A percentile compares a stretch with the other conserved stretches of the same genome.
Conservation (phyloP, 83 land plant genomes). For the Isoetes engelmannii region DNA sequence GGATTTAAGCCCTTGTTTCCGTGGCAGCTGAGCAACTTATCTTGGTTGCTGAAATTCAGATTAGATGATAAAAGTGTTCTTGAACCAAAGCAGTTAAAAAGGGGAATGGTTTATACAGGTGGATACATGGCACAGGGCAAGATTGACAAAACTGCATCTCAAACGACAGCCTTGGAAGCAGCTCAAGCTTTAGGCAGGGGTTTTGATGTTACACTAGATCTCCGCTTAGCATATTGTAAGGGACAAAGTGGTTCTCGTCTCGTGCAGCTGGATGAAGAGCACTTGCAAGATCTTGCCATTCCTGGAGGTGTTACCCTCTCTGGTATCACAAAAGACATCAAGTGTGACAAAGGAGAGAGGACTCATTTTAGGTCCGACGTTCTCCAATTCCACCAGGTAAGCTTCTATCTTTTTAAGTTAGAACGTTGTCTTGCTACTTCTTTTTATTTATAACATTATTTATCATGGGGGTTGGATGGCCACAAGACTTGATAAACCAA, state of each 20-base stretch:
- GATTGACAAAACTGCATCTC: constrained; percentile 1
- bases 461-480: constrained; percentile 3
- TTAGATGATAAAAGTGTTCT: too few species aligned
- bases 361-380: constrained; percentile 44
- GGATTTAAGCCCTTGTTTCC: too few species aligned
- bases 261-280: constrained; percentile 54
- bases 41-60: too few species aligned
- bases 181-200: constrained; percentile 59
- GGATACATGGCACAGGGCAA: background rate
- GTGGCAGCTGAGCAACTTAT: too few species aligned
- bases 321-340: constrained; percentile 49
- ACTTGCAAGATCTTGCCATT: constrained; percentile 32
- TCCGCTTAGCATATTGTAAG: constrained; percentile 59
- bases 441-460: background rate
- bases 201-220: constrained; percentile 67
- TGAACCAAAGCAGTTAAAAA: too few species aligned
- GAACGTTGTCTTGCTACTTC: background rate
- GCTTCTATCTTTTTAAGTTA: background rate
- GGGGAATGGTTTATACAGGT: background rate
- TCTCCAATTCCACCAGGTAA: constrained; percentile 47
- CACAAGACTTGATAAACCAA: background rate
- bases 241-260: constrained; percentile 51
- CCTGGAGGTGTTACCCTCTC: constrained; percentile 34
- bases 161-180: constrained; percentile 34
- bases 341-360: constrained; percentile 24